Conservation (phyloP, 192 early-diverging fungal species). For the Coemansia sp. region DNA sequence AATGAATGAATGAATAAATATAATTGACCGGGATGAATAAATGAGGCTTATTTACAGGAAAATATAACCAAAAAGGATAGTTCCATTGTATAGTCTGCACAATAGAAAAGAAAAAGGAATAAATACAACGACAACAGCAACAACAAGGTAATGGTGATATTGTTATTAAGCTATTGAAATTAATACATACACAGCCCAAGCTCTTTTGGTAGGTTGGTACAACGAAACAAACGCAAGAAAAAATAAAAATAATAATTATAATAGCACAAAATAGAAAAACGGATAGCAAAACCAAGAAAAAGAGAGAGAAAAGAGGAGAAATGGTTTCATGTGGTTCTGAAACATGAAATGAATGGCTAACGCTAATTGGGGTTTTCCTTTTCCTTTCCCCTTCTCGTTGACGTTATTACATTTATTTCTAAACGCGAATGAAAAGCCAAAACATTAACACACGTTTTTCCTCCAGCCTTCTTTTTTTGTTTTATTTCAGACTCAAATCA, state of each 20-base stretch:
- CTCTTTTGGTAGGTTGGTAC: no score
- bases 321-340: not conserved
- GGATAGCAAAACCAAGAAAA: not conserved
- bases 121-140: not conserved
- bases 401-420: not conserved
- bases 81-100: not conserved
- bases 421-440: not conserved
- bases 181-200: not conserved
- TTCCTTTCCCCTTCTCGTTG: not conserved
- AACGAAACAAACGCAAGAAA: slow-evolving; percentile 1
- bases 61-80: no score
- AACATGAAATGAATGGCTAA: not conserved
- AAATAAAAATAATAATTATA: not conserved
- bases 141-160: not conserved
- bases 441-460: slow-evolving; percentile 10
- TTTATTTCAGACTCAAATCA: not conserved
- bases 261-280: slow-evolving; percentile 8
- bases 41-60: no score
- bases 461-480: not conserved
- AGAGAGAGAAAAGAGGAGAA: not conserved
- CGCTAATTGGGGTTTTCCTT: not conserved
- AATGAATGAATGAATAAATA: no score
- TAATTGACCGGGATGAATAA: no score
- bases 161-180: not conserved
- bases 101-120: no score